Conservation (phyloP, 345 rosid species). For the Aquilaria yunnanensis region DNA sequence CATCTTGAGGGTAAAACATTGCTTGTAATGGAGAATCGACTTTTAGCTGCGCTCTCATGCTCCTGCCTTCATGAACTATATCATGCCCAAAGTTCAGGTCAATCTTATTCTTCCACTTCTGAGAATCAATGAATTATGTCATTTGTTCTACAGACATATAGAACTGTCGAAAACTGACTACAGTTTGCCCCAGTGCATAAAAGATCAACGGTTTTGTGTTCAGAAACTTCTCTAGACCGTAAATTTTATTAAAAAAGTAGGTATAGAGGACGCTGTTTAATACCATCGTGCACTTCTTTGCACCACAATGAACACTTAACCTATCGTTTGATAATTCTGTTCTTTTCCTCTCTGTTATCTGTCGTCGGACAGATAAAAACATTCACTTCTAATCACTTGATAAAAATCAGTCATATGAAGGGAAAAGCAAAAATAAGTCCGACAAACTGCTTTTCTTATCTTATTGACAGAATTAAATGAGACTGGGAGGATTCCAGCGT, state of each 20-base stretch:
- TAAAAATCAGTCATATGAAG: too few species aligned
- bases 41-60: constrained; percentile 16
- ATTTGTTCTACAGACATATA: constrained; percentile 11
- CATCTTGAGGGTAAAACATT: constrained; percentile 15
- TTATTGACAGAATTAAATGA: too few species aligned
- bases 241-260: neutral
- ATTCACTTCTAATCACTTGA: too few species aligned
- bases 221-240: constrained; percentile 18
- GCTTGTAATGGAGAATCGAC: constrained; percentile 20
- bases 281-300: constrained; percentile 12
- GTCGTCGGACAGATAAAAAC: too few species aligned
- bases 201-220: constrained; percentile 14
- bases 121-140: neutral
- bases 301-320: too few species aligned
- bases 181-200: constrained; percentile 21
- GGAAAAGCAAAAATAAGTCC: too few species aligned
- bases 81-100: constrained; percentile 8
- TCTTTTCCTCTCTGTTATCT: too few species aligned
- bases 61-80: constrained; percentile 8
- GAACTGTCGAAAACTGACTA: constrained; percentile 20
- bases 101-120: constrained; percentile 9
- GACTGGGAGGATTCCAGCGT: too few species aligned
- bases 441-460: too few species aligned
- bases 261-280: constrained; percentile 6
- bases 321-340: too few species aligned